Evolutionary conservation across 495 filamentous ascomycete species (phyloP).

Genomic region (Cercophora newfieldiana): DNA sequence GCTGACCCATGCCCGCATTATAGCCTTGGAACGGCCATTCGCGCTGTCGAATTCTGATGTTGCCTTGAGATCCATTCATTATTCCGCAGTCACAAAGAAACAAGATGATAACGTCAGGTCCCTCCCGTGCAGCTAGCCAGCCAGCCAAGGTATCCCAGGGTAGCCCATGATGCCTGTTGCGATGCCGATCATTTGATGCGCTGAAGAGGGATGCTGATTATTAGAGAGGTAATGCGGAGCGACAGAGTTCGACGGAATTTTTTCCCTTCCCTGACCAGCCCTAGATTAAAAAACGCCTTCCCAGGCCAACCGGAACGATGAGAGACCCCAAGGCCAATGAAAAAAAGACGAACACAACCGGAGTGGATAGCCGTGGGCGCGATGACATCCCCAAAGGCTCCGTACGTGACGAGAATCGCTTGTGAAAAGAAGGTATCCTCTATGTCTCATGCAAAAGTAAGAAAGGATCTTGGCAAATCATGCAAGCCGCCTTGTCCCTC

Average conservation of each 20-base stretch:
- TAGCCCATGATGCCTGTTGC: slow-evolving; percentile 24
- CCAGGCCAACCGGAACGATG: slow-evolving; percentile 19
- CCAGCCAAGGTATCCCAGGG: not conserved
- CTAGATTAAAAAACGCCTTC: slow-evolving; percentile 18
- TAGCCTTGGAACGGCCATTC: slow-evolving; percentile 10
- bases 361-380: slow-evolving; percentile 31
- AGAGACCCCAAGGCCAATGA: slow-evolving; percentile 20
- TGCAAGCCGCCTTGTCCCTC: slow-evolving; percentile 28
- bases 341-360: slow-evolving; percentile 17
- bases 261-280: slow-evolving; percentile 2
- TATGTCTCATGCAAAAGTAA: slow-evolving; percentile 37
- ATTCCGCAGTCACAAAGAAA: slow-evolving; percentile 19
- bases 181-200: slow-evolving; percentile 28
- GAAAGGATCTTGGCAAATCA: slow-evolving; percentile 33
- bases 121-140: slow-evolving; percentile 21
- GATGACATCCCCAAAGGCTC: slow-evolving; percentile 30
- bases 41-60: slow-evolving; percentile 7
- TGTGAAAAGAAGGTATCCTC: slow-evolving; percentile 35
- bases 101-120: slow-evolving; percentile 13
- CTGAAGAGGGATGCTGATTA: slow-evolving; percentile 31
- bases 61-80: slow-evolving; percentile 21
- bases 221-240: slow-evolving; percentile 30
- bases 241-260: slow-evolving; percentile 6
- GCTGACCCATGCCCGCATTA: slow-evolving; percentile 13
- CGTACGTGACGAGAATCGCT: slow-evolving; percentile 28